Percentiles rank a stretch among this genome's conserved stretches.
Evolutionary conservation across 2,329 filamentous ascomycete species (phyloP).

Genomic region (Phialocephala subalpina): DNA sequence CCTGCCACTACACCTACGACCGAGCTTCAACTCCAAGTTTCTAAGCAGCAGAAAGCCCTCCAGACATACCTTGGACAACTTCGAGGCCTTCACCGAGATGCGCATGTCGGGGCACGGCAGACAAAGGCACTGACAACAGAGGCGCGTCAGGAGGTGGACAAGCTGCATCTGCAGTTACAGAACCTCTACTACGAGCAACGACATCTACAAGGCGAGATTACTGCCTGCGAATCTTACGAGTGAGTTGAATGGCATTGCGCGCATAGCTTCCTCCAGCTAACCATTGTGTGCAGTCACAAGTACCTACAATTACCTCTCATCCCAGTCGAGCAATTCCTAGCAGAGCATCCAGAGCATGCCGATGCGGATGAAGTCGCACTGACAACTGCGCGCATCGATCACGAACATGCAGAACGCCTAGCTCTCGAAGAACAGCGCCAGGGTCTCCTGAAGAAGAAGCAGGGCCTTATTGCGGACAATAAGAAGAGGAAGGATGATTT

Average conservation of each 20-base stretch:
- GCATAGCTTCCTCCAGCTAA: constrained; percentile 18
- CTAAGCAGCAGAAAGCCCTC: constrained; percentile 81
- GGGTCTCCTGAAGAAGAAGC: constrained; percentile 76
- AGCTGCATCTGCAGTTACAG: constrained; percentile 89
- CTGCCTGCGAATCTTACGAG: constrained; percentile 91
- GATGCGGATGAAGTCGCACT: constrained; percentile 78
- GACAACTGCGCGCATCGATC: constrained; percentile 89
- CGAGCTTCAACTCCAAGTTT: constrained; percentile 64
- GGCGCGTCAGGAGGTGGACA: constrained; percentile 88
- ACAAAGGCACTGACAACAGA: constrained; percentile 89
- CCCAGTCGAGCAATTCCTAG: constrained; percentile 82
- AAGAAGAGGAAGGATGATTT: constrained; percentile 94
- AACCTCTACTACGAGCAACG: constrained; percentile 97
- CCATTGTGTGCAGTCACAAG: constrained; percentile 69
- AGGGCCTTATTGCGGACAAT: constrained; percentile 76
- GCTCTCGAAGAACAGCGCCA: constrained; percentile 85
- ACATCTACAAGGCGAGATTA: constrained; percentile 88
- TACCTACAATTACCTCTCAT: constrained; percentile 88
- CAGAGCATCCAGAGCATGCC: constrained; percentile 77
- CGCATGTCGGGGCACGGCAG: constrained; percentile 80
- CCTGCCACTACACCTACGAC: constrained; percentile 54
- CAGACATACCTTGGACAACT: constrained; percentile 81
- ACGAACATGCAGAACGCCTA: constrained; percentile 86
- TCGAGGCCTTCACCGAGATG: constrained; percentile 83
- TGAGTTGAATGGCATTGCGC: constrained; percentile 52